Conservation (phyloP, 202 grass and related monocot species). For the Setaria viridis region DNA sequence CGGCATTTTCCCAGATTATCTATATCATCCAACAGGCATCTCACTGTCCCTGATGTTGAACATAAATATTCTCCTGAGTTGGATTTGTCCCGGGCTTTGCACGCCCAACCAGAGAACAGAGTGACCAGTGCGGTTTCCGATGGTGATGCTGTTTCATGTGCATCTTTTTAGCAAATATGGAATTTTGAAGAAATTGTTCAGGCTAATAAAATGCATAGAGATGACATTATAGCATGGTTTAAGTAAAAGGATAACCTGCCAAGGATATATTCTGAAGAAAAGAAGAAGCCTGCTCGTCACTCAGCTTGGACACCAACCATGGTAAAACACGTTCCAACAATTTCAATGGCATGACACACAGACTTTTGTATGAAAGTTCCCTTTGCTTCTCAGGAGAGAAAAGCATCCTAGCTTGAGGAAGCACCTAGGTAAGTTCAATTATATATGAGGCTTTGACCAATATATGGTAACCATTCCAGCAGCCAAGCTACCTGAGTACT, state of each 20-base stretch:
- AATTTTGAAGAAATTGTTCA: conserved; percentile 31
- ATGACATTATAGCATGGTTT: conserved; percentile 17
- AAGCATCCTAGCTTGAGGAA: conserved; percentile 83
- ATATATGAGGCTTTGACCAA: conserved; percentile 26
- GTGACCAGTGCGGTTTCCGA: conserved; percentile 80
- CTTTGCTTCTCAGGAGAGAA: conserved; percentile 89
- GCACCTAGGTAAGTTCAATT: conserved; percentile 67
- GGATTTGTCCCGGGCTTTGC: conserved; percentile 75
- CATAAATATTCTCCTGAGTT: conserved; percentile 79
- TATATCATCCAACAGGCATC: conserved; percentile 51
- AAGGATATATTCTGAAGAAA: conserved; percentile 88
- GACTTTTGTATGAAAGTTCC: conserved; percentile 75
- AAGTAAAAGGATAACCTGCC: conserved; percentile 54
- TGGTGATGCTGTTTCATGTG: conserved; percentile 76
- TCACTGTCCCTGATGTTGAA: conserved; percentile 49
- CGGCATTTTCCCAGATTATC: conserved; percentile 57
- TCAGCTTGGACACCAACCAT: conserved; percentile 82
- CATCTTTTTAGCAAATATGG: conserved; percentile 41
- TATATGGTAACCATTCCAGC: conserved; percentile 39
- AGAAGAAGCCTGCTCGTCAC: conserved; percentile 70
- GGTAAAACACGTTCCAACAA: conserved; percentile 87
- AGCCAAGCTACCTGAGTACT: conserved; percentile 27
- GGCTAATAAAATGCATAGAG: conserved; percentile 30
- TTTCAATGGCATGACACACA: conserved; percentile 91
- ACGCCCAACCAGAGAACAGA: conserved; percentile 92